Percentiles rank a stretch among this genome's conserved stretches.
phyloP scores from a whole-genome alignment of 352 stramenopile genomes.

The Pelagophyceae sp. region DNA sequence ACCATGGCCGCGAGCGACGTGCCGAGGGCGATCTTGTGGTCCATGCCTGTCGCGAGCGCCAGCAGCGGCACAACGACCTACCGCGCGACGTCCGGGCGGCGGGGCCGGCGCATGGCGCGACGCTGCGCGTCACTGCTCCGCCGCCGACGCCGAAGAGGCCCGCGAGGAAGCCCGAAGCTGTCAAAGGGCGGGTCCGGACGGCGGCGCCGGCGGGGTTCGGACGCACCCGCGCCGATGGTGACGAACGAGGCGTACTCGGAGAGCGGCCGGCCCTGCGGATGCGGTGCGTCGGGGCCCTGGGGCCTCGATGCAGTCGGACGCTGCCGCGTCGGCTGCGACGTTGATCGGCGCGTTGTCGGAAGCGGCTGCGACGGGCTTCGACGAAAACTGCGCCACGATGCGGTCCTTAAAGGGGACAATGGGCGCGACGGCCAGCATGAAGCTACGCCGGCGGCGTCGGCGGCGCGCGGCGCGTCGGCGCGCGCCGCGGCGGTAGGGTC shows the following conservation, averaged over 20 bases:
- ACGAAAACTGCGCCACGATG: no score
- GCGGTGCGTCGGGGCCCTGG: background rate
- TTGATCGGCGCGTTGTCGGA: no score
- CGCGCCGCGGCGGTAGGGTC: no score
- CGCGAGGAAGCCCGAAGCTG: constrained; percentile 49
- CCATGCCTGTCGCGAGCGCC: constrained; percentile 40
- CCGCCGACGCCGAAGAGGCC: constrained; percentile 56
- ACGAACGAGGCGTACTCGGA: background rate
- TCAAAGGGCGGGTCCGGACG: no score
- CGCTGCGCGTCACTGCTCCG: constrained; percentile 27
- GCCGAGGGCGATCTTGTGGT: constrained; percentile 49
- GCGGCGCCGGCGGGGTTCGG: no score
- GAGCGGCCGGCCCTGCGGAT: background rate
- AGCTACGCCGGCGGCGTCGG: no score
- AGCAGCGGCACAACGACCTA: constrained; percentile 42
- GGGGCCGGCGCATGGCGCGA: background rate
- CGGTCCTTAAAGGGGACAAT: constrained; percentile 45
- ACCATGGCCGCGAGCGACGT: constrained; percentile 50
- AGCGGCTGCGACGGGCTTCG: constrained; percentile 19
- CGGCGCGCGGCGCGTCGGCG: no score
- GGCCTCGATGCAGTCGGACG: background rate
- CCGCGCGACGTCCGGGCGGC: background rate
- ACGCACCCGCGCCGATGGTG: constrained; percentile 42
- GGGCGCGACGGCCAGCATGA: constrained; percentile 50
- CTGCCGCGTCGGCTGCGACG: background rate